These are phyloP conservation scores for Phyllostachys edulis DNA, from an alignment of 176 grass and related monocot species.

Conservation along the genomic window DNA sequence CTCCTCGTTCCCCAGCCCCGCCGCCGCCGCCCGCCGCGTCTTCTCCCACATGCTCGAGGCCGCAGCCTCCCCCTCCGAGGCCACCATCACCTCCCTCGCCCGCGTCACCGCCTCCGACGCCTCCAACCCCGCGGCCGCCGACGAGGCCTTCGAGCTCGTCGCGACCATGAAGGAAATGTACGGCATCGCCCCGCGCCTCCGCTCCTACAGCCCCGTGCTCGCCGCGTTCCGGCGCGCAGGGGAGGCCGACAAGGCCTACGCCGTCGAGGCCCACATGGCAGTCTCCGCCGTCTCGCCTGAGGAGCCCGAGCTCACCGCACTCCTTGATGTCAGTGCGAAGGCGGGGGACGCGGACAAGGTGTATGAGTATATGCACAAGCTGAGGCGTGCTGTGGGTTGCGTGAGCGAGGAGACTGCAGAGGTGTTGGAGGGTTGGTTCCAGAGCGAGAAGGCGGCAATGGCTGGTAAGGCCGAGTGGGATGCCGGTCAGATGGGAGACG, in stretches of 20 bases:
- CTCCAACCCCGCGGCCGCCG: conserved; percentile 32
- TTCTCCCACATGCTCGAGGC: conserved; percentile 43
- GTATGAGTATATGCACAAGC: conserved; percentile 79
- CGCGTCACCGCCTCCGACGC: conserved; percentile 51
- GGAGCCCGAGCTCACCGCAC: conserved; percentile 57
- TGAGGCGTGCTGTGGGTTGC: conserved; percentile 44
- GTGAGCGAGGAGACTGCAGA: conserved; percentile 35
- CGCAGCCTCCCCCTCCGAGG: conserved; percentile 56
- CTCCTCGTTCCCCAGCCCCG: conserved; percentile 27
- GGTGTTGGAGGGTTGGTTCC: conserved; percentile 62
- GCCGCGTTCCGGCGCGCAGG: conserved; percentile 48
- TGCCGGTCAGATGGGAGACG: conserved; percentile 24
- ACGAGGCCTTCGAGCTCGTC: conserved; percentile 66
- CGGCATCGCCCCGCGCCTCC: conserved; percentile 60
- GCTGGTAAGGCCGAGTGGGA: conserved; percentile 29
- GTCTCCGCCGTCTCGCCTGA: conserved; percentile 53
- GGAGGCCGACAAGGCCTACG: conserved; percentile 60
- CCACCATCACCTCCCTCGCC: conserved; percentile 75
- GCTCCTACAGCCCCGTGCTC: conserved; percentile 75
- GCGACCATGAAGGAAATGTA: conserved; percentile 66
- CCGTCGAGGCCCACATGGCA: conserved; percentile 60
- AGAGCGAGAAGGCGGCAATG: conserved; percentile 20
- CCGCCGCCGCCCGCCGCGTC: conserved; percentile 51
- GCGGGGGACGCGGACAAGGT: conserved; percentile 51
- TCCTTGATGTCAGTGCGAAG: conserved; percentile 56